These are phyloP conservation scores for Ceriops tagal DNA, from an alignment of 345 rosid genomes.

Conservation along the genomic window DNA sequence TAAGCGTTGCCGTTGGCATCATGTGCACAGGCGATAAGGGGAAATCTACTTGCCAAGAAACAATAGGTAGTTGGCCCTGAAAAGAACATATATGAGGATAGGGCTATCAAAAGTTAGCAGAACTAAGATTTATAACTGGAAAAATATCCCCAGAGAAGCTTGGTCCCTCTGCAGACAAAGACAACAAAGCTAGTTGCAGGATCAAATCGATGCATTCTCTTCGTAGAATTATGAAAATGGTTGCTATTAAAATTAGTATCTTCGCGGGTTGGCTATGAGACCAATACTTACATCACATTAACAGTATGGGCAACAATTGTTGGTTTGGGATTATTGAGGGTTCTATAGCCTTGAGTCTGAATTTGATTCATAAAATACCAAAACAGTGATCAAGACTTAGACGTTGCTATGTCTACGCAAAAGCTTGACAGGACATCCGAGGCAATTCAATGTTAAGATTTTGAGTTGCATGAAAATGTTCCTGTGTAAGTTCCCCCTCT, in stretches of 20 bases:
- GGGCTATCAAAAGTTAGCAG: background rate
- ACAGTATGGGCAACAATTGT: slow-evolving; percentile 21
- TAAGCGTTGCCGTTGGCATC: too few relatives aligned
- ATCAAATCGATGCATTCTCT: background rate
- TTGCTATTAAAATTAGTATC: slow-evolving; percentile 1
- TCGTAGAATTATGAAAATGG: background rate
- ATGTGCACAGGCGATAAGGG: too few relatives aligned
- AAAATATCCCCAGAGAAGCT: background rate
- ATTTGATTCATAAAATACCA: too few relatives aligned
- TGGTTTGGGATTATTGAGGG: background rate
- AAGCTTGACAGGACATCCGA: too few relatives aligned
- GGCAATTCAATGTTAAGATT: too few relatives aligned
- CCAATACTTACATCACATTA: background rate
- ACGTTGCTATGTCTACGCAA: too few relatives aligned
- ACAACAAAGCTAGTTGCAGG: background rate
- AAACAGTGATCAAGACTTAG: too few relatives aligned
- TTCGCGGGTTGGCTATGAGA: background rate
- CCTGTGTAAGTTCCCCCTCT: too few relatives aligned
- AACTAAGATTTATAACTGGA: background rate
- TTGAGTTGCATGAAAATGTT: too few relatives aligned
- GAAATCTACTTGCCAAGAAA: too few relatives aligned
- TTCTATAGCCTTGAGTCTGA: too few relatives aligned
- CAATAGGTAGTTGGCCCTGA: background rate
- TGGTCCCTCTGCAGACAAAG: background rate
- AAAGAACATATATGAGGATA: background rate